A percentile compares a stretch with the other conserved stretches of the same genome.
Evolutionary conservation across 2,329 filamentous ascomycete genomes (phyloP).

Genomic region (Aspergillus pseudotamarii): DNA sequence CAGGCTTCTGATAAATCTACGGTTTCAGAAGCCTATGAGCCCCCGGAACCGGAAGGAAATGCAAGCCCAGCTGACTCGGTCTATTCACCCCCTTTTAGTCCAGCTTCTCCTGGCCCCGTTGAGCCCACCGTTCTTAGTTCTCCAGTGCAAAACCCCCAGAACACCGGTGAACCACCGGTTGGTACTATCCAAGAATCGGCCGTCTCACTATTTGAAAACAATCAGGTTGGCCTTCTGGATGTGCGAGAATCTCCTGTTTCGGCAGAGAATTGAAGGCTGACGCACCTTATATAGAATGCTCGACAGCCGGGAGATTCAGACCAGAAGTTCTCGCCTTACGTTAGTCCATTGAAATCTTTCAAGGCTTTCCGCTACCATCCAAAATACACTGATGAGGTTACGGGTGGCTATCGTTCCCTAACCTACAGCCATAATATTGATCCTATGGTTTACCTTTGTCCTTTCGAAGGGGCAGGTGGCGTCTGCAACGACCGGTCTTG

Average conservation of each 20-base stretch:
- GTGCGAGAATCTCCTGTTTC: constrained; percentile 32
- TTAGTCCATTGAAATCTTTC: constrained; percentile 80
- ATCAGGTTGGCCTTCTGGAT: constrained; percentile 34
- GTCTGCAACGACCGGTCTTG: constrained; percentile 76
- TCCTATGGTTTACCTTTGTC: constrained; percentile 72
- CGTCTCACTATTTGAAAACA: constrained; percentile 23
- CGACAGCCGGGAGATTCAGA: constrained; percentile 19
- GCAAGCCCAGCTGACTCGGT: constrained; percentile 29
- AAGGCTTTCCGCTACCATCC: constrained; percentile 90
- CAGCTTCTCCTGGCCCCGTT: constrained; percentile 38
- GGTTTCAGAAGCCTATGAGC: constrained; percentile 59
- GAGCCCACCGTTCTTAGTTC: constrained; percentile 28
- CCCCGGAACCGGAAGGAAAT: constrained; percentile 47
- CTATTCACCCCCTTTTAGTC: constrained; percentile 48
- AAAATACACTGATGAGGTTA: constrained; percentile 67
- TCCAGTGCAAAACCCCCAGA: constrained; percentile 21
- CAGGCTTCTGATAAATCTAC: constrained; percentile 33
- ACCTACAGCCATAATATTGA: constrained; percentile 94
- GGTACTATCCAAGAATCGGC: constrained; percentile 31
- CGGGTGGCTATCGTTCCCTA: constrained; percentile 80
- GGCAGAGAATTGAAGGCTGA: constrained; percentile 30
- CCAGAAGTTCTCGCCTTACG: constrained; percentile 65
- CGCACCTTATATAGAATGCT: constrained; percentile 28
- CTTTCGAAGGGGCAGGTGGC: constrained; percentile 70
- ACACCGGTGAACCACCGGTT: constrained; percentile 36